Evolutionary conservation across 176 grass and related monocot genomes (phyloP).

Genomic region (Musa acuminata): DNA sequence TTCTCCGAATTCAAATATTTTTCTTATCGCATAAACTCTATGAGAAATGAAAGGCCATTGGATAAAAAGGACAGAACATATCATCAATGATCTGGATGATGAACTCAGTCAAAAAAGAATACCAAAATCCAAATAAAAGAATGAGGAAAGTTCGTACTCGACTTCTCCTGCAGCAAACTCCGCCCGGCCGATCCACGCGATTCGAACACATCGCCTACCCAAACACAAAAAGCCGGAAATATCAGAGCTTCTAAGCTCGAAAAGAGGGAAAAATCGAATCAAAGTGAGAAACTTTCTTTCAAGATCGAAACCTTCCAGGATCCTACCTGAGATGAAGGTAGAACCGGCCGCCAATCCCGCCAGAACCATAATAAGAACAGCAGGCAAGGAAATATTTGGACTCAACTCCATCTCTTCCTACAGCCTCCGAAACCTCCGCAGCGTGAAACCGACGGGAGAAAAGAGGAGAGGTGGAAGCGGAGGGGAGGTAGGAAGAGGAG

Average conservation of each 20-base stretch:
- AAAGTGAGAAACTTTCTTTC: background rate
- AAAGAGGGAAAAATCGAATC: background rate
- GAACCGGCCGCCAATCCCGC: background rate
- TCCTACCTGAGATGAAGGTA: constrained; percentile 4
- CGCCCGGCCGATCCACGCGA: background rate
- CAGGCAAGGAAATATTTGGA: background rate
- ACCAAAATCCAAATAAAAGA: background rate
- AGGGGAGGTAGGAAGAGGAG: background rate
- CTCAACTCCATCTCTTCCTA: constrained; percentile 3
- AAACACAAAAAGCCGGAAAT: too few species aligned
- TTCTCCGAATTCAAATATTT: too few species aligned
- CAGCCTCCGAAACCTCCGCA: background rate
- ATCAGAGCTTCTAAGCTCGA: background rate
- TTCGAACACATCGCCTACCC: constrained; percentile 7
- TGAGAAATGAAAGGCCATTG: background rate
- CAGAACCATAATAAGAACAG: background rate
- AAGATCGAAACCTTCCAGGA: background rate
- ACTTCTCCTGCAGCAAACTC: background rate
- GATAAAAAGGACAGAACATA: background rate
- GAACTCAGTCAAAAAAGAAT: background rate
- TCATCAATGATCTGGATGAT: background rate
- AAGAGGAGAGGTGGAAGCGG: background rate
- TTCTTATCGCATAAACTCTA: too few species aligned
- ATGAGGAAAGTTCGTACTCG: background rate
- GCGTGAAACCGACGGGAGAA: background rate